phyloP scores from a whole-genome alignment of 495 filamentous ascomycete genomes.

The Hypoxylon rickii region DNA sequence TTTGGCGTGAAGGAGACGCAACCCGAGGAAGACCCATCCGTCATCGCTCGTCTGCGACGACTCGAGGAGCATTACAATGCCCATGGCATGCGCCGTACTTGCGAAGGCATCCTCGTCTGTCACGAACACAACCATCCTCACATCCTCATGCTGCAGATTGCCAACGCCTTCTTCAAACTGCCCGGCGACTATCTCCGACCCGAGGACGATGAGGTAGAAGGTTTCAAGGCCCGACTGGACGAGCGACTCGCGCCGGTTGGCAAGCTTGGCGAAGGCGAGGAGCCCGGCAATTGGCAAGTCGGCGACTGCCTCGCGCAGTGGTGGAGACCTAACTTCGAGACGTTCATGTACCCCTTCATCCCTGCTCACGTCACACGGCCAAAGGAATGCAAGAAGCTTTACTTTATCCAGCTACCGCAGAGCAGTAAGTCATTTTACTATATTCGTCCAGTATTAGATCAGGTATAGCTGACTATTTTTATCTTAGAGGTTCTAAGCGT shows the following conservation, averaged over 20 bases:
- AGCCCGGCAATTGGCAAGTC: constrained; percentile 91
- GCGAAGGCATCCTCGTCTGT: constrained; percentile 94
- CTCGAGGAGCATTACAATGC: constrained; percentile 91
- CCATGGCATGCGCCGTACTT: constrained; percentile 95
- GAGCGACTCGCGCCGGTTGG: constrained; percentile 91
- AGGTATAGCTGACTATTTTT: constrained; percentile 24
- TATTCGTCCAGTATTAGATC: not conserved
- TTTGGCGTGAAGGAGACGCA: constrained; percentile 98
- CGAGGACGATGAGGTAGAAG: constrained; percentile 87
- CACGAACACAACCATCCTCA: constrained; percentile 99
- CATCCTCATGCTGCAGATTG: constrained; percentile 97
- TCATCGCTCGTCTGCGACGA: constrained; percentile 86
- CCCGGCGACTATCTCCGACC: constrained; percentile 94
- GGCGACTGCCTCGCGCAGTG: constrained; percentile 94
- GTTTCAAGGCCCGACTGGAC: constrained; percentile 90
- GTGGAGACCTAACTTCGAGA: constrained; percentile 99
- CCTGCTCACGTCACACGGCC: constrained; percentile 93
- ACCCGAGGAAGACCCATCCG: constrained; percentile 95
- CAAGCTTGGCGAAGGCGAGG: constrained; percentile 82
- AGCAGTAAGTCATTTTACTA: constrained; percentile 72
- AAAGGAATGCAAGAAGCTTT: constrained; percentile 99
- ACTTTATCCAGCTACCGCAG: constrained; percentile 90
- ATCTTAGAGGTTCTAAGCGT: constrained; percentile 87
- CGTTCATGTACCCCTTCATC: constrained; percentile 98
- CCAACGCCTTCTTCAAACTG: constrained; percentile 98